phyloP scores from a whole-genome alignment of 306 rosid species.

The Notholithocarpus densiflorus region DNA sequence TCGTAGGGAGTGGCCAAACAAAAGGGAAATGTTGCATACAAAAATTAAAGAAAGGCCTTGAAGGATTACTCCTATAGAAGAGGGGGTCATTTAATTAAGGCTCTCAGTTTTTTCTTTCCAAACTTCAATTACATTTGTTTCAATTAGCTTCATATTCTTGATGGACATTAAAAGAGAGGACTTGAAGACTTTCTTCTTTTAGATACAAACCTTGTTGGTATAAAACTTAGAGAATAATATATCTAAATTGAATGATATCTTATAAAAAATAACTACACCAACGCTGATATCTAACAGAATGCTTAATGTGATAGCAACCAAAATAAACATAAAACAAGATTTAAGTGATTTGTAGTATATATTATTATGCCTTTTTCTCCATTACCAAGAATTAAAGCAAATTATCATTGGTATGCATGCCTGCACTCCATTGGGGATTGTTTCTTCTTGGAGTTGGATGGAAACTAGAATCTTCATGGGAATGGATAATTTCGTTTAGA shows the following conservation, averaged over 20 bases:
- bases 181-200: background rate
- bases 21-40: background rate
- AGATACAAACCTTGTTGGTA: background rate
- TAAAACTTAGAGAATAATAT: background rate
- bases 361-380: background rate
- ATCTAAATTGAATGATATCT: background rate
- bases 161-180: background rate
- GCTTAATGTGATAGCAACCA: background rate
- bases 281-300: background rate
- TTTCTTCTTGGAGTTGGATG: background rate
- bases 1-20: background rate
- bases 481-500: background rate
- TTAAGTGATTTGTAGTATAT: background rate
- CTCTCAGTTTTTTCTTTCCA: too few relatives aligned
- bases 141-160: background rate
- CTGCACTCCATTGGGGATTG: background rate
- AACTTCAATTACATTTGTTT: background rate
- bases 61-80: background rate
- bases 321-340: background rate
- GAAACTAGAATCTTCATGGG: background rate
- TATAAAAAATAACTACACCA: background rate
- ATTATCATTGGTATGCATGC: background rate
- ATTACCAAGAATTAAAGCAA: background rate
- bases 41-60: background rate
- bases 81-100: background rate